Conservation (phyloP, 176 grass and related monocot genomes). For the Bonia amplexicaulis region DNA sequence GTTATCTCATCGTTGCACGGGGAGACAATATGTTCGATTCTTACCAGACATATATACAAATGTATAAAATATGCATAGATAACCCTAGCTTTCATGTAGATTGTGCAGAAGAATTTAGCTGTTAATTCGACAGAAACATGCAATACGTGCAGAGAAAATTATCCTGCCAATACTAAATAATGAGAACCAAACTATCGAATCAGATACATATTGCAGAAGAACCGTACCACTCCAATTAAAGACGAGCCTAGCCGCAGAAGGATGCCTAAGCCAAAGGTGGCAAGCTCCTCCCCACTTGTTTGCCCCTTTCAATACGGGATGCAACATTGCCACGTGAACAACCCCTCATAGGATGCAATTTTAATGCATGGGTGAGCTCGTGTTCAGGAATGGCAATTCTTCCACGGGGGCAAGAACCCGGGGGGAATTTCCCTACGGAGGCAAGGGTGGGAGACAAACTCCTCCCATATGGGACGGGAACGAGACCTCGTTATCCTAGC, state of each 20-base stretch:
- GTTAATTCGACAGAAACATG: background rate
- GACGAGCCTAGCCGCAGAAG: background rate
- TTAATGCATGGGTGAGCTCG: background rate
- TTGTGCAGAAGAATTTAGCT: background rate
- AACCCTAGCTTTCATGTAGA: background rate
- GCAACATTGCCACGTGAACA: background rate
- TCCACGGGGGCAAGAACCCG: no score
- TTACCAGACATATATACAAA: background rate
- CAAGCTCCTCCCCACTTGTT: background rate
- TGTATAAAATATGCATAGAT: background rate
- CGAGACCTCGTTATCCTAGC: no score
- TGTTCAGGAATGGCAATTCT: no score
- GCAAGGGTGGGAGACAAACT: no score
- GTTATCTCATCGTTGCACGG: background rate
- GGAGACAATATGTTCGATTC: background rate
- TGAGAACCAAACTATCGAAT: background rate
- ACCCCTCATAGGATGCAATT: background rate
- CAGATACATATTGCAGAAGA: slow-evolving; percentile 4
- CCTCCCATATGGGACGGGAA: no score
- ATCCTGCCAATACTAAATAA: background rate
- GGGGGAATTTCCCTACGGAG: no score
- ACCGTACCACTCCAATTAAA: background rate
- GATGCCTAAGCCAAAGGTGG: background rate
- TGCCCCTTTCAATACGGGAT: slow-evolving; percentile 10
- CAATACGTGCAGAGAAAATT: background rate